phyloP scores from a whole-genome alignment of 179 eudicot species.

The Corrigiola litoralis region DNA sequence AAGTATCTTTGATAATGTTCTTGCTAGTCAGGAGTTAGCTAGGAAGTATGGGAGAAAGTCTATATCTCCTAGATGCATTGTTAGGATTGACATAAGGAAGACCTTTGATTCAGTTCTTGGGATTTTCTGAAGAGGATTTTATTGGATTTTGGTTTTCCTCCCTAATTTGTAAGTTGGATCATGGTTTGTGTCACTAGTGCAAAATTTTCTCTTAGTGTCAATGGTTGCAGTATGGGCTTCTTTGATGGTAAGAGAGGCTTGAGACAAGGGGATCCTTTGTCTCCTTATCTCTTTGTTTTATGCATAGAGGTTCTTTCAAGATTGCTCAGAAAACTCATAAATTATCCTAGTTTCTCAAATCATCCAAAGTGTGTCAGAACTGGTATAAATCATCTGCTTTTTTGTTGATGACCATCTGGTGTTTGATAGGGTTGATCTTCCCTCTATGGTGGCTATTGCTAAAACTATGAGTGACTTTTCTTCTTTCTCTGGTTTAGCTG shows the following conservation, averaged over 20 bases:
- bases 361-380: not conserved
- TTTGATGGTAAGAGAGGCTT: not conserved
- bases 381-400: not conserved
- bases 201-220: not conserved
- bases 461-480: not conserved
- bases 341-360: too few species aligned
- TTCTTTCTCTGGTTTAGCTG: not conserved
- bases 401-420: not conserved
- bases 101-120: not conserved
- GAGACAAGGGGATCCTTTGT: not conserved
- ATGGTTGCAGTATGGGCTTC: not conserved
- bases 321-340: not conserved
- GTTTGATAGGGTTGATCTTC: not conserved
- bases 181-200: not conserved
- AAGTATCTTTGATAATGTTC: not conserved
- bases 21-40: not conserved
- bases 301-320: not conserved
- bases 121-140: not conserved
- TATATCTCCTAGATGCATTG: not conserved
- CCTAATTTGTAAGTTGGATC: not conserved
- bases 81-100: not conserved
- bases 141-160: not conserved
- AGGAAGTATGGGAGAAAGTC: not conserved
- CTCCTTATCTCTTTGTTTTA: not conserved
- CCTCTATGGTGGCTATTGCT: not conserved